Conservation (phyloP, 139 green algal species). For the Auxenochlorella protothecoides region DNA sequence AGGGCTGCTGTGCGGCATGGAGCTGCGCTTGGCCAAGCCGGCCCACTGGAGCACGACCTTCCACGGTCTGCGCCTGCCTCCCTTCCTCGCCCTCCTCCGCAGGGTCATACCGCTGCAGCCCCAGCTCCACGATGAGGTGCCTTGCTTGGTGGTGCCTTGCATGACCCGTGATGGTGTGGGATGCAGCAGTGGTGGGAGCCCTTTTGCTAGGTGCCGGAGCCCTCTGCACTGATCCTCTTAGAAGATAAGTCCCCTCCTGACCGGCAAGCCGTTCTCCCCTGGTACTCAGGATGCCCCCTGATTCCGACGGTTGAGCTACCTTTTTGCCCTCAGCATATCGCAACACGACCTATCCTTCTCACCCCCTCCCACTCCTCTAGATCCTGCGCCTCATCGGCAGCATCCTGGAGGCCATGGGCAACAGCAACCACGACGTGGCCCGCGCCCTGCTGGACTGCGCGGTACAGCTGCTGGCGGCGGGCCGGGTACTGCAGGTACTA, state of each 20-base stretch:
- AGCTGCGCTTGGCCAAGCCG: constrained; percentile 3
- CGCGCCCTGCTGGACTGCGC: constrained; percentile 10
- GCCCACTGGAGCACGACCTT: constrained; percentile 30
- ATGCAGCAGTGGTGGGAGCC: background rate
- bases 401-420: constrained; percentile 22
- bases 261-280: background rate
- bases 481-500: background rate
- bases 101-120: constrained; percentile 25
- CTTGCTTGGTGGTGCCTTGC: background rate
- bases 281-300: background rate
- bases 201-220: background rate
- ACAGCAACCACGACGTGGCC: constrained; percentile 20
- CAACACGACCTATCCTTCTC: too few relatives aligned
- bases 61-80: constrained; percentile 19
- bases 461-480: background rate
- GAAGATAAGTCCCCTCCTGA: background rate
- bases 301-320: background rate
- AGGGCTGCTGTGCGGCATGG: constrained; percentile 25
- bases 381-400: constrained; percentile 17
- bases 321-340: background rate
- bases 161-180: background rate
- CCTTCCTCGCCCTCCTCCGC: constrained; percentile 28
- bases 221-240: too few relatives aligned
- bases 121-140: constrained; percentile 21
- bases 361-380: background rate